Conservation (phyloP, 73 alveolate species). For the Paramecium octaurelia region DNA sequence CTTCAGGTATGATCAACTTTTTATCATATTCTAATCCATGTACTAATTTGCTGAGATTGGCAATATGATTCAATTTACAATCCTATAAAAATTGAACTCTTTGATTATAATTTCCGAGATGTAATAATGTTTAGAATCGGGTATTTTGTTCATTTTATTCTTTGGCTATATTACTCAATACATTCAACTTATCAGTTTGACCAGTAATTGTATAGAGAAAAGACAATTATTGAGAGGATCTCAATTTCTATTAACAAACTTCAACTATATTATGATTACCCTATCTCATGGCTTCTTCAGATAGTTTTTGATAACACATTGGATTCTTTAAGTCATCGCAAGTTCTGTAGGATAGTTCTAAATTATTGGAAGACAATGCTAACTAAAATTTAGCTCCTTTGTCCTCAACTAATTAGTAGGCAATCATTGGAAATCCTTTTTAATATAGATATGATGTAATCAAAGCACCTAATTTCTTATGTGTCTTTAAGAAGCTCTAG, state of each 20-base stretch:
- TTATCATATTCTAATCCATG: not conserved
- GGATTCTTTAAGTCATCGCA: conserved; percentile 47
- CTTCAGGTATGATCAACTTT: not conserved
- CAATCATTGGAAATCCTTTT: conserved; percentile 69
- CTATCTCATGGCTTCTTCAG: conserved; percentile 56
- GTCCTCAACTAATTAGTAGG: conserved; percentile 60
- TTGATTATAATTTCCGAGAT: not conserved
- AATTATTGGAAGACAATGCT: conserved; percentile 39
- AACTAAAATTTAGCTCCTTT: conserved; percentile 54
- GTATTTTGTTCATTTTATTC: not conserved
- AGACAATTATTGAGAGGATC: conserved; percentile 21
- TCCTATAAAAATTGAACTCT: conserved; percentile 11
- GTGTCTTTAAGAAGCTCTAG: conserved; percentile 43
- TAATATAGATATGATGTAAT: conserved; percentile 68
- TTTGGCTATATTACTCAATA: not conserved
- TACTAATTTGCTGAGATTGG: not conserved
- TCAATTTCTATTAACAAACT: conserved; percentile 33
- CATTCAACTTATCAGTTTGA: conserved; percentile 7
- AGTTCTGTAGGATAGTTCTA: conserved; percentile 45
- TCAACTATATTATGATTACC: conserved; percentile 57
- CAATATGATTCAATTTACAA: not conserved
- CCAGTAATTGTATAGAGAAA: conserved; percentile 37
- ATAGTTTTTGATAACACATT: not conserved
- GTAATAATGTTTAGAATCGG: not conserved
- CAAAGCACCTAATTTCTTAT: conserved; percentile 66